phyloP scores from a whole-genome alignment of 768 basidiomycete species.

The Cyclocybe aegerita region DNA sequence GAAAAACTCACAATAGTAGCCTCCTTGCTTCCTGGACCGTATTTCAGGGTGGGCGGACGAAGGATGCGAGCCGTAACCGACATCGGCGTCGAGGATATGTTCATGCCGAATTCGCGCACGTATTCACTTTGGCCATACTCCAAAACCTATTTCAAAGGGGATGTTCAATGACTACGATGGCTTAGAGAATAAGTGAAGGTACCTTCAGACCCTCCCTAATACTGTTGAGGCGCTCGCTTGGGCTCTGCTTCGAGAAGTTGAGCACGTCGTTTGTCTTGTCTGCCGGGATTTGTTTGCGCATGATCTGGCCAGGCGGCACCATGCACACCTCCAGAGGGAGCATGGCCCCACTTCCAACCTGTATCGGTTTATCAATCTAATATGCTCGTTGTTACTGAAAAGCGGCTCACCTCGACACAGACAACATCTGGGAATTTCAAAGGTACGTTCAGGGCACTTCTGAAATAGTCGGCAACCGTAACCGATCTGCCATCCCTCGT shows the following conservation, averaged over 20 bases:
- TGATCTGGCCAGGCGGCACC: conserved; percentile 66
- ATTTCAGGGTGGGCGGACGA: conserved; percentile 52
- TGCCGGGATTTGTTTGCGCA: conserved; percentile 68
- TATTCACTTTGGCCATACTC: conserved; percentile 75
- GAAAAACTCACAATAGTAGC: conserved; percentile 22
- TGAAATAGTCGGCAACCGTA: conserved; percentile 62
- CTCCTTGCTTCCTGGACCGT: conserved; percentile 51
- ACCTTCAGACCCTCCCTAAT: conserved; percentile 20
- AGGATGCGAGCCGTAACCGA: conserved; percentile 60
- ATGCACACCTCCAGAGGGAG: conserved; percentile 70
- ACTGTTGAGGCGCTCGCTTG: conserved; percentile 48
- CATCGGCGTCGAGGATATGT: conserved; percentile 51
- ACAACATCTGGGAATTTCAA: conserved; percentile 59
- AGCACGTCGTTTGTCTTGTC: conserved; percentile 69
- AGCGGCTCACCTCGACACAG: conserved; percentile 59
- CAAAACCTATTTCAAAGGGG: conserved; percentile 45
- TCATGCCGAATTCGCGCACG: conserved; percentile 69
- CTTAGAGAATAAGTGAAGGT: not conserved
- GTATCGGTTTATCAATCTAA: not conserved
- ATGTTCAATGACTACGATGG: conserved; percentile 15
- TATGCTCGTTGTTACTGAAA: not conserved
- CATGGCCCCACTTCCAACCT: conserved; percentile 66
- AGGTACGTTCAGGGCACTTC: conserved; percentile 41
- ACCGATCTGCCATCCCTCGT: conserved; percentile 45
- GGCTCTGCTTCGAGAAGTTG: conserved; percentile 66